Evolutionary conservation across 2,329 filamentous ascomycete species (phyloP).

Genomic region (Colletotrichum sp.): DNA sequence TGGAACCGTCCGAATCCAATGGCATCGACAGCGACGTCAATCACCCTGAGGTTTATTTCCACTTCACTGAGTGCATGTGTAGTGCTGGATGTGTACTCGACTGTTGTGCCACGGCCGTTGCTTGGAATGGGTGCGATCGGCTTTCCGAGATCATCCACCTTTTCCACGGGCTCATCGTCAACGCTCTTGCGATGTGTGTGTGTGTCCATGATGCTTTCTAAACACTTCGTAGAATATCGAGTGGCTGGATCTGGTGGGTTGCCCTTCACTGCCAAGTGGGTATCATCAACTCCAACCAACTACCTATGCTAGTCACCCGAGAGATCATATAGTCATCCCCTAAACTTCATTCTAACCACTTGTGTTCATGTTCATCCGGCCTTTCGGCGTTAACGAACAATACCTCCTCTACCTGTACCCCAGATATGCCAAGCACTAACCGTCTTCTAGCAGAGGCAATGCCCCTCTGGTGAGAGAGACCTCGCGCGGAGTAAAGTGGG

Average conservation of each 20-base stretch:
- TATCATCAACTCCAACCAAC: not conserved
- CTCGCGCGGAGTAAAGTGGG: not conserved
- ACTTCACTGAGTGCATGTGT: not conserved
- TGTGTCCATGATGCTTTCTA: not conserved
- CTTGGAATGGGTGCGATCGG: not conserved
- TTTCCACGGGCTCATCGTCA: not conserved
- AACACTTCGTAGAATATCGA: not conserved
- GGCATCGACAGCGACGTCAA: not conserved
- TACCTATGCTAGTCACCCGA: rapidly evolving
- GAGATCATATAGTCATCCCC: not conserved
- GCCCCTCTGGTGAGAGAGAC: not conserved
- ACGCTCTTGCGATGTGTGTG: not conserved
- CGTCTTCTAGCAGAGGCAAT: not conserved
- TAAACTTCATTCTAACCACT: not conserved
- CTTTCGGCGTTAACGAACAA: not conserved
- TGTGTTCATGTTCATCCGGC: not conserved
- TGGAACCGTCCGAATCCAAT: not conserved
- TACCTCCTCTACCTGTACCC: not conserved
- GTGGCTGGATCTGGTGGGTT: not conserved
- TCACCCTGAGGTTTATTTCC: not conserved
- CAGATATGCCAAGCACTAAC: not conserved
- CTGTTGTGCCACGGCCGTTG: not conserved
- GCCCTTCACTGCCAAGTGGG: not conserved
- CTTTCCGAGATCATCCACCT: not conserved
- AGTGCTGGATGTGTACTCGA: not conserved